Evolutionary conservation across 495 filamentous ascomycete genomes (phyloP).

Genomic region (Cenococcum geophilum): DNA sequence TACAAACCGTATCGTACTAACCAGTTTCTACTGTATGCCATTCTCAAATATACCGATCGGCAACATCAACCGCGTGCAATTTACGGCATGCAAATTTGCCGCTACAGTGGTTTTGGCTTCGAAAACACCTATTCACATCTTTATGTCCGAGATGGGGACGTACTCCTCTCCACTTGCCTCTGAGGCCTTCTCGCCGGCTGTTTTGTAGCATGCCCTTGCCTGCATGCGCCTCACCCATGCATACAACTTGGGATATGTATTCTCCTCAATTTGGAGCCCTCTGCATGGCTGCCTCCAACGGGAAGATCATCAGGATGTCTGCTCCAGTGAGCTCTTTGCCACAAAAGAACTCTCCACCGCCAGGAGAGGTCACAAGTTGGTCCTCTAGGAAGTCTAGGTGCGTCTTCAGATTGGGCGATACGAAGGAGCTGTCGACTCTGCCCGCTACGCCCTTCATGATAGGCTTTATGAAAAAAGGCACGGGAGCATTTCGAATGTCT

Average conservation of each 20-base stretch:
- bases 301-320: conserved; percentile 77
- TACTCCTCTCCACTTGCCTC: conserved; percentile 34
- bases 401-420: conserved; percentile 56
- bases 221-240: conserved; percentile 60
- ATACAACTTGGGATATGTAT: conserved; percentile 55
- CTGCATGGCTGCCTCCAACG: conserved; percentile 51
- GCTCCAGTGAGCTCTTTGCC: conserved; percentile 66
- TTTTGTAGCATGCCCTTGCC: conserved; percentile 56
- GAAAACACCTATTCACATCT: not conserved
- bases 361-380: conserved; percentile 59
- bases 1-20: no score
- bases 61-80: no score
- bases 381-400: conserved; percentile 68
- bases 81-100: no score
- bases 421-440: conserved; percentile 53
- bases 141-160: conserved; percentile 16
- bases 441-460: conserved; percentile 59
- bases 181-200: conserved; percentile 40
- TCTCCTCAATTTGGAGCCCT: conserved; percentile 42
- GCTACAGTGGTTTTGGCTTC: no score
- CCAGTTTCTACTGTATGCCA: no score
- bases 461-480: conserved; percentile 83
- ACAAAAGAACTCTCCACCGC: conserved; percentile 61
- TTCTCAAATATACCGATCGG: no score
- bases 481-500: conserved; percentile 57